phyloP scores from a whole-genome alignment of 805 yeast species.

The Candida pseudoglaebosa region DNA sequence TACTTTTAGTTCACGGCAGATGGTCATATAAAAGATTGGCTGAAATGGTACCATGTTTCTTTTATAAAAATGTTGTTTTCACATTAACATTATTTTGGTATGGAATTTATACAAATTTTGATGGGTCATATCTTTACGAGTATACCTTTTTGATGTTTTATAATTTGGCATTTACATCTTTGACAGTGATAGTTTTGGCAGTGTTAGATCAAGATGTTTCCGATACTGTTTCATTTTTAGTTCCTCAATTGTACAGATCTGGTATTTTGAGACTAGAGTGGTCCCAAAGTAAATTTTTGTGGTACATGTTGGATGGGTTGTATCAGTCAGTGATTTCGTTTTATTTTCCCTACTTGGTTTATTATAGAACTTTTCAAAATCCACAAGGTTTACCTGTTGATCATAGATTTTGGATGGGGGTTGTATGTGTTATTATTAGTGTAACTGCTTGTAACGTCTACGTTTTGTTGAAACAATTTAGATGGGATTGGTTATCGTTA shows the following conservation, averaged over 20 bases:
- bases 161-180: constrained; percentile 76
- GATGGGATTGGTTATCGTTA: constrained; percentile 75
- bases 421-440: constrained; percentile 54
- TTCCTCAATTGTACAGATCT: constrained; percentile 65
- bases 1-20: constrained; percentile 75
- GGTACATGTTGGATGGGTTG: constrained; percentile 65
- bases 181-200: constrained; percentile 72
- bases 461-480: constrained; percentile 60
- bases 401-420: constrained; percentile 71
- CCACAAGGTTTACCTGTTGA: constrained; percentile 56
- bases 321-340: constrained; percentile 69
- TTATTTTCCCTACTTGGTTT: constrained; percentile 62
- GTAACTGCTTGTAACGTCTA: constrained; percentile 64
- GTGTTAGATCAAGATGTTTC: constrained; percentile 73
- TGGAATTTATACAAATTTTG: constrained; percentile 64
- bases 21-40: constrained; percentile 76
- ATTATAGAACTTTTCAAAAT: constrained; percentile 36
- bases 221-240: constrained; percentile 58
- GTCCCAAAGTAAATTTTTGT: constrained; percentile 55
- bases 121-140: constrained; percentile 73
- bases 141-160: constrained; percentile 75
- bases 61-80: constrained; percentile 72
- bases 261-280: constrained; percentile 66
- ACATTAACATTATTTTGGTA: constrained; percentile 76
- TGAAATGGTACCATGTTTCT: constrained; percentile 76